phyloP scores from a whole-genome alignment of 2,329 filamentous ascomycete genomes.

The Cladosporium sp. region DNA sequence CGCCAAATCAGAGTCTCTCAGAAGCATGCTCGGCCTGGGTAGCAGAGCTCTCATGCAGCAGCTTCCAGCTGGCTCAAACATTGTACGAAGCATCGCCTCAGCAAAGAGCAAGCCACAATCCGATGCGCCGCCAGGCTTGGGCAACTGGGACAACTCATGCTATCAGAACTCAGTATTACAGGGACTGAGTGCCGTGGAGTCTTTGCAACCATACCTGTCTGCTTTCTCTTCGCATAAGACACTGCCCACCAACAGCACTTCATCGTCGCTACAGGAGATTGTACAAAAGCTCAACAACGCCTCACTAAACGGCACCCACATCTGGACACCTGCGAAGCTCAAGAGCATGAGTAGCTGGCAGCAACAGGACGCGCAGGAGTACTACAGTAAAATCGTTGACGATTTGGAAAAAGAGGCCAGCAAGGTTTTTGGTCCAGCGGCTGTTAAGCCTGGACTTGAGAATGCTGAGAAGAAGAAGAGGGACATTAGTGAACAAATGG shows the following conservation, averaged over 20 bases:
- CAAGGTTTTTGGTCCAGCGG: conserved; percentile 26
- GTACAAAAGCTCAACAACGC: conserved; percentile 67
- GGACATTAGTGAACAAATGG: conserved; percentile 34
- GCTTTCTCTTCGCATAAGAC: background rate
- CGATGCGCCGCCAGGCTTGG: conserved; percentile 59
- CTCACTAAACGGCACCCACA: conserved; percentile 65
- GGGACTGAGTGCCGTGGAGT: conserved; percentile 66
- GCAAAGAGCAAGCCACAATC: conserved; percentile 21
- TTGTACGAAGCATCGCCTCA: conserved; percentile 26
- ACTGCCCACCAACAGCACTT: conserved; percentile 20
- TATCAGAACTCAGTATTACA: conserved; percentile 91
- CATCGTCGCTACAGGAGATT: conserved; percentile 56
- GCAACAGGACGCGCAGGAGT: conserved; percentile 97
- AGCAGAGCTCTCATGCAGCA: conserved; percentile 35
- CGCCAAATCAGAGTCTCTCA: conserved; percentile 35
- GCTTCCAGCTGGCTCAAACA: conserved; percentile 29
- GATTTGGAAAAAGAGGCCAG: conserved; percentile 57
- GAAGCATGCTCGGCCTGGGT: conserved; percentile 36
- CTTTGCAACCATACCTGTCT: conserved; percentile 62
- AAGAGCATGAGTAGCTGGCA: conserved; percentile 95
- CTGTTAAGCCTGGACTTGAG: conserved; percentile 25
- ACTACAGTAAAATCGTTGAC: conserved; percentile 73
- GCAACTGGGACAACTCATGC: conserved; percentile 92
- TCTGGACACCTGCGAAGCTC: conserved; percentile 77
- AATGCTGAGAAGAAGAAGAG: conserved; percentile 16